A percentile compares a stretch with the other conserved stretches of the same genome.
Conservation (phyloP, 23 red algal genomes). For the Gracilariopsis chorda region DNA sequence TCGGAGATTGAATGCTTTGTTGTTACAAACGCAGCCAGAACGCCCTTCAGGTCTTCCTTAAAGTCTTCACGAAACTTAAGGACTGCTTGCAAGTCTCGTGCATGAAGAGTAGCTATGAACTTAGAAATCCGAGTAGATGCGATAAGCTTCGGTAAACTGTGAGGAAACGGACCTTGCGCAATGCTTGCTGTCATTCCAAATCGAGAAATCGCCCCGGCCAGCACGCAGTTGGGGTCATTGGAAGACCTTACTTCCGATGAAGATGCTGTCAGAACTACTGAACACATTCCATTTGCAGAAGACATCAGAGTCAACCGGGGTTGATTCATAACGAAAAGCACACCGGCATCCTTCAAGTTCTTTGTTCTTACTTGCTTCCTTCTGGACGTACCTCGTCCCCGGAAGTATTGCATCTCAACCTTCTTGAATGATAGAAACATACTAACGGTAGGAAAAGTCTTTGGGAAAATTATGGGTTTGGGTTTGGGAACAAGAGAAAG, state of each 20-base stretch:
- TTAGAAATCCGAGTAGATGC: slow-evolving; percentile 25
- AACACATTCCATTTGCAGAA: slow-evolving; percentile 8
- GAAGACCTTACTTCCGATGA: slow-evolving; percentile 40
- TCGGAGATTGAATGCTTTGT: slow-evolving; percentile 47
- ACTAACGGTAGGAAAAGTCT: background rate
- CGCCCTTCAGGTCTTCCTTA: slow-evolving; percentile 40
- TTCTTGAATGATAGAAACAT: slow-evolving; percentile 27
- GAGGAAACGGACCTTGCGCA: slow-evolving; percentile 2
- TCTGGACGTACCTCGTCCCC: background rate
- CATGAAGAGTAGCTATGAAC: slow-evolving; percentile 28
- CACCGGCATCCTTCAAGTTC: background rate
- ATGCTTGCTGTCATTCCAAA: slow-evolving; percentile 47
- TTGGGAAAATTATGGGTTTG: background rate
- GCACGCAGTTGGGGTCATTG: slow-evolving; percentile 27
- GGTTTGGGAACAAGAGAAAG: background rate
- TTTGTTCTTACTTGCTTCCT: background rate
- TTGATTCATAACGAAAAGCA: background rate
- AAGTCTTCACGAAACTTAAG: slow-evolving; percentile 58
- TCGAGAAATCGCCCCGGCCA: slow-evolving; percentile 15
- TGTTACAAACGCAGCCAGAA: slow-evolving; percentile 35
- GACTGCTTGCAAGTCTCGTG: slow-evolving; percentile 43
- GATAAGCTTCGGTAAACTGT: slow-evolving; percentile 35
- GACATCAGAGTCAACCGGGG: slow-evolving; percentile 54
- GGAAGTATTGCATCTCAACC: slow-evolving; percentile 28
- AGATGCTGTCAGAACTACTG: slow-evolving; percentile 42